Percentiles rank a stretch among this genome's conserved stretches.
Evolutionary conservation across 2,329 filamentous ascomycete species (phyloP).

Genomic region (Neonectria faginata): DNA sequence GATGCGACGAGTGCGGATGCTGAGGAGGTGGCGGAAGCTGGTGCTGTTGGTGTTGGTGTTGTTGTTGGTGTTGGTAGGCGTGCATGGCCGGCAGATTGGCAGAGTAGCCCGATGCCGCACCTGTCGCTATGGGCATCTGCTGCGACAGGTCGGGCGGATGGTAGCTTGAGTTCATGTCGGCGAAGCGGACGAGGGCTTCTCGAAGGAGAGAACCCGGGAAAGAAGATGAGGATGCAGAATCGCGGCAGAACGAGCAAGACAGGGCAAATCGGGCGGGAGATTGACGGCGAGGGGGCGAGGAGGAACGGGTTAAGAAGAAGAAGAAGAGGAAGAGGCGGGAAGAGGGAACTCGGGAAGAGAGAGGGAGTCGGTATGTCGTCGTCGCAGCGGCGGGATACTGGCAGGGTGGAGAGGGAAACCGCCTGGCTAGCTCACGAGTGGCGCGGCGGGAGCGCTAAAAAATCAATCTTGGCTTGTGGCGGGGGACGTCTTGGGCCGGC

Average conservation of each 20-base stretch:
- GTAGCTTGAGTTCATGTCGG: constrained; percentile 49
- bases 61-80: constrained; percentile 34
- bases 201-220: constrained; percentile 2
- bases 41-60: constrained; percentile 36
- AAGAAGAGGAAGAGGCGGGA: constrained; percentile 5
- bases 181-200: background rate
- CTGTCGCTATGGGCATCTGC: constrained; percentile 44
- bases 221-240: background rate
- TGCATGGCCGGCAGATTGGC: constrained; percentile 41
- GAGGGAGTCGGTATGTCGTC: constrained; percentile 17
- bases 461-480: constrained; percentile 12
- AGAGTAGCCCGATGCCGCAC: constrained; percentile 39
- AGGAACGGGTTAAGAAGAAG: constrained; percentile 2
- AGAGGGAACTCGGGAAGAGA: background rate
- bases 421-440: constrained; percentile 17
- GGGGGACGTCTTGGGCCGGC: too few relatives aligned
- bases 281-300: background rate
- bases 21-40: constrained; percentile 38
- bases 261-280: background rate
- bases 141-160: constrained; percentile 49
- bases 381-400: constrained; percentile 1
- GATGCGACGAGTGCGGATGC: constrained; percentile 36
- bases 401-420: constrained; percentile 15
- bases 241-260: background rate
- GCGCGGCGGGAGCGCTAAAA: constrained; percentile 31